Evolutionary conservation across 768 basidiomycete species (phyloP).

Genomic region (Calvatia gigantea): DNA sequence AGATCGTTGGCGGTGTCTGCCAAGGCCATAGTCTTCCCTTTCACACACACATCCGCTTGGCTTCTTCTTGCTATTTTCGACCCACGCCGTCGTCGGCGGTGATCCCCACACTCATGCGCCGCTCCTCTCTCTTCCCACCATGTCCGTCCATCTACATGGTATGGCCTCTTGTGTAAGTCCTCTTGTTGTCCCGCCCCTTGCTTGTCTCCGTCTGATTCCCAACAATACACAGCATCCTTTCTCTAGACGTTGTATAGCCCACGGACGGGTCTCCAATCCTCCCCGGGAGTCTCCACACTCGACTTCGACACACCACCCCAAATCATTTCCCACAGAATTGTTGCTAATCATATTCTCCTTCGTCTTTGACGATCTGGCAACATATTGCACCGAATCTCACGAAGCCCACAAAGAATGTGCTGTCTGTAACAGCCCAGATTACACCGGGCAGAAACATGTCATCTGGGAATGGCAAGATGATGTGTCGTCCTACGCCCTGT

Average conservation of each 20-base stretch:
- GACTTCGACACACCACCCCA: not conserved
- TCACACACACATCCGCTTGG: not conserved
- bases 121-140: not conserved
- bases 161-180: not conserved
- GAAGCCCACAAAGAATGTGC: slow-evolving; percentile 2
- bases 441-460: not conserved
- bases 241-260: not conserved
- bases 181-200: not conserved
- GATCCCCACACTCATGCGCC: not conserved
- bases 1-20: not conserved
- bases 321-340: slow-evolving; percentile 10
- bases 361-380: slow-evolving; percentile 3
- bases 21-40: not conserved
- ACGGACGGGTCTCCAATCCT: not conserved
- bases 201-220: not conserved
- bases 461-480: slow-evolving; percentile 7
- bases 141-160: not conserved
- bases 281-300: not conserved
- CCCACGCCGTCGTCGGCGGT: not conserved
- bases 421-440: not conserved
- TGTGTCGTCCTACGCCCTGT: not conserved
- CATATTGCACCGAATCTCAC: not conserved
- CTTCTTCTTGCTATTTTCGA: not conserved
- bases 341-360: slow-evolving; percentile 13
- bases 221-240: not conserved